Evolutionary conservation across 1,139 yeast species (phyloP).

Genomic region (Sugiyamaella novakii): DNA sequence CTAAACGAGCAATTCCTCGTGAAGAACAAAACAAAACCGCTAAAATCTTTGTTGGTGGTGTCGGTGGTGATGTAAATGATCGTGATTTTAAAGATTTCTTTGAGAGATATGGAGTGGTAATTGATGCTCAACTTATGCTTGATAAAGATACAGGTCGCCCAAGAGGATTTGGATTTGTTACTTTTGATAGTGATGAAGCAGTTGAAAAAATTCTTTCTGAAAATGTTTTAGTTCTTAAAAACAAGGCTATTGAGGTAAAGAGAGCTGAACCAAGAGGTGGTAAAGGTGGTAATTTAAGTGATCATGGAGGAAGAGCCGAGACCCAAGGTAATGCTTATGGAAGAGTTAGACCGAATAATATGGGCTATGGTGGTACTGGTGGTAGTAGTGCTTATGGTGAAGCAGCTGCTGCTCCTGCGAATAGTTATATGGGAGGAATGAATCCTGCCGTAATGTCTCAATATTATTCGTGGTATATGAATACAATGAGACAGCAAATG

Average conservation of each 20-base stretch:
- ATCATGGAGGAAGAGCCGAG: slow-evolving; percentile 8
- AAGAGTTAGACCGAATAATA: slow-evolving; percentile 29
- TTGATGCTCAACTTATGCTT: slow-evolving; percentile 96
- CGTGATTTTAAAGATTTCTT: slow-evolving; percentile 86
- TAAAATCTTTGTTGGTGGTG: slow-evolving; percentile 97
- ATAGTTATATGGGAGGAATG: slow-evolving; percentile 51
- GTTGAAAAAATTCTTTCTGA: slow-evolving; percentile 89
- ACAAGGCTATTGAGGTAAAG: slow-evolving; percentile 92
- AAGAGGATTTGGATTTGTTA: slow-evolving; percentile 96
- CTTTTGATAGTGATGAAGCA: slow-evolving; percentile 94
- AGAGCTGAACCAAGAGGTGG: slow-evolving; percentile 87
- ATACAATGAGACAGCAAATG: slow-evolving; percentile 45
- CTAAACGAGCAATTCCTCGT: slow-evolving; percentile 96
- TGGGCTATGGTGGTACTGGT: slow-evolving; percentile 4
- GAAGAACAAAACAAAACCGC: slow-evolving; percentile 98
- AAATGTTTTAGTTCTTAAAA: slow-evolving; percentile 80
- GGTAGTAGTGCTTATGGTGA: slow-evolving; percentile 12
- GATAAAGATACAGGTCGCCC: slow-evolving; percentile 98
- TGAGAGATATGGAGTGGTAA: slow-evolving; percentile 86
- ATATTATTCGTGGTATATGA: slow-evolving; percentile 78
- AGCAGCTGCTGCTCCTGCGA: slow-evolving; percentile 33
- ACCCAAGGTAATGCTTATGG: slow-evolving; percentile 3
- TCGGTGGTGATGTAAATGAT: slow-evolving; percentile 93
- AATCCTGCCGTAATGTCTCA: slow-evolving; percentile 86
- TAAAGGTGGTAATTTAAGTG: slow-evolving; percentile 43